Evolutionary conservation across 1,139 yeast species (phyloP), one percentile per base, ranked within the genome.

Genomic region (Debaryomycetaceae sp.): DNA sequence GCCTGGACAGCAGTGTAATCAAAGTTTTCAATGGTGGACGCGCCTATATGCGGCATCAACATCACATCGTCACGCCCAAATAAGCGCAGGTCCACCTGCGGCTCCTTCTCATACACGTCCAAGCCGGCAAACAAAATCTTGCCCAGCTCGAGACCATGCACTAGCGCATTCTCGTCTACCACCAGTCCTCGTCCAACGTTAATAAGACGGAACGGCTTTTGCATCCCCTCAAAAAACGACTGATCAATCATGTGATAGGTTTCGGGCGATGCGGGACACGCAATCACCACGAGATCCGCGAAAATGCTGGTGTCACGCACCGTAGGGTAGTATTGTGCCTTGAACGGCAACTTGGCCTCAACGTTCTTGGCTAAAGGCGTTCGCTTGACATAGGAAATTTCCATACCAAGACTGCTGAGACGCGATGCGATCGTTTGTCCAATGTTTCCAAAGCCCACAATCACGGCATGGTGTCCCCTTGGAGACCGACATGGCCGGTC

Each of bases 151-250:
- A 86, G 60, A 0, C 85, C 94, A 7, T 58, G 62, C 2, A 82
- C 69, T 29, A 86, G 58, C 1, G 78, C 93, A 14, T 64, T 62
- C 43, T 82, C 93, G 44, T 85, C 79, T 34, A 86, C 62, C 19
- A 83, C 72, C 4, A 67, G 49, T 1, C 92, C 92, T 38, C 92
- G 64, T 1, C 93, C 94, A 22, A 81, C 75, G 47, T 85, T 85
- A 32, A 85, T 77, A 22, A 85, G 58, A 37, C 83, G 61, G 13
- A 77, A 65, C 2, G 77, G 77, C 21, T 56, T 51, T 15, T 52
- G 49, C 38, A 79, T 69, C 26, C 63, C 51, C 8, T 54, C 49
- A 13, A 82, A 60, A 2, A 75, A 46, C 1, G 60, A 43, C 16
- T 46, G 51, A 42, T 78, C 69, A 32, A 81, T 55, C 43, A 81